These are phyloP conservation scores for Neurospora sp. DNA, from an alignment of 495 filamentous ascomycete genomes.

Conservation along the genomic window DNA sequence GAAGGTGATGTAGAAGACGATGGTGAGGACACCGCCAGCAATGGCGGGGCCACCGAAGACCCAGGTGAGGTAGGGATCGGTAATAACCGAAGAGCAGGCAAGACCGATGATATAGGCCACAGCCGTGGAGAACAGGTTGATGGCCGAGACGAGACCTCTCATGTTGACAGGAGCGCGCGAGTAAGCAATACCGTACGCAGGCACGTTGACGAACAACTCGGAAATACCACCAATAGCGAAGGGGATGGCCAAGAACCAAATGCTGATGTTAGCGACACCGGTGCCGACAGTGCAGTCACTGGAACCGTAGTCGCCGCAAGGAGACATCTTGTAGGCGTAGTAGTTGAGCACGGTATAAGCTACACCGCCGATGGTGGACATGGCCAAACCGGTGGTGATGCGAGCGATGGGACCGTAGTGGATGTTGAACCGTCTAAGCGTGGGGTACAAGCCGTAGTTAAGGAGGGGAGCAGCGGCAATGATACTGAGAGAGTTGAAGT, in stretches of 20 bases:
- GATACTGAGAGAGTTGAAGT: slow-evolving; percentile 65
- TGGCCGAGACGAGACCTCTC: slow-evolving; percentile 56
- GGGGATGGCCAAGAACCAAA: slow-evolving; percentile 41
- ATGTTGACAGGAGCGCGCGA: slow-evolving; percentile 59
- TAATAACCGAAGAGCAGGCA: slow-evolving; percentile 48
- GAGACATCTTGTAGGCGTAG: slow-evolving; percentile 53
- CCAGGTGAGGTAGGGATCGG: slow-evolving; percentile 50
- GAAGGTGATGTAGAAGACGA: slow-evolving; percentile 42
- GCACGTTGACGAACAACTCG: slow-evolving; percentile 61
- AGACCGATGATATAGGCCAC: slow-evolving; percentile 50
- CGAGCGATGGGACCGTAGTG: slow-evolving; percentile 63
- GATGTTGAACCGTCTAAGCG: slow-evolving; percentile 52
- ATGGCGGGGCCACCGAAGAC: slow-evolving; percentile 44
- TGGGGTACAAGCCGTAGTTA: slow-evolving; percentile 56
- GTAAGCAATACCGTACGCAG: slow-evolving; percentile 64
- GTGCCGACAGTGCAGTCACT: slow-evolving; percentile 28
- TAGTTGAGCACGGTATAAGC: slow-evolving; percentile 34
- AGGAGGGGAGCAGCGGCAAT: slow-evolving; percentile 60
- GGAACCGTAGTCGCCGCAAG: slow-evolving; percentile 38
- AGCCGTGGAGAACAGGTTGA: slow-evolving; percentile 53
- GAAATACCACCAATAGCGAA: slow-evolving; percentile 50
- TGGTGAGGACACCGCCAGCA: slow-evolving; percentile 33
- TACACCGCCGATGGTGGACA: slow-evolving; percentile 53
- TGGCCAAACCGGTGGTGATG: slow-evolving; percentile 61
- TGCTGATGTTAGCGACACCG: slow-evolving; percentile 41